Conservation (phyloP, 257 asterid genomes). For the Jaltomata sinuosa region DNA sequence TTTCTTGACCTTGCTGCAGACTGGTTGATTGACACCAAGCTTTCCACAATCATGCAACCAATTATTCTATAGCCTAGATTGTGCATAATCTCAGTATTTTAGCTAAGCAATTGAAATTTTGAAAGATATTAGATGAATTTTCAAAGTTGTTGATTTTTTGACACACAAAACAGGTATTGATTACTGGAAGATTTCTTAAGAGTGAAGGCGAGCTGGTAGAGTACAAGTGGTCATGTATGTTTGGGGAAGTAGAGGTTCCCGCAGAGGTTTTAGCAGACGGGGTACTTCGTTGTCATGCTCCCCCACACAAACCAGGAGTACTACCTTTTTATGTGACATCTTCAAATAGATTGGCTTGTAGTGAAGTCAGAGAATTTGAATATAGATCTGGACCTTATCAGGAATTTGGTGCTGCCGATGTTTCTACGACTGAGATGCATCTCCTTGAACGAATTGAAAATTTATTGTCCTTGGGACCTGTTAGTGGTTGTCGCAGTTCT, state of each 20-base stretch:
- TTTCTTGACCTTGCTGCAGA: background rate
- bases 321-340: conserved; percentile 73
- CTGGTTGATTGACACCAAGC: background rate
- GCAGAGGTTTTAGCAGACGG: conserved; percentile 62
- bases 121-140: background rate
- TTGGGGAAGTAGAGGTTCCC: conserved; percentile 79
- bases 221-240: conserved; percentile 79
- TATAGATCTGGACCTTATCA: conserved; percentile 32
- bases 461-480: conserved; percentile 27
- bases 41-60: background rate
- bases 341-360: conserved; percentile 81
- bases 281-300: conserved; percentile 61
- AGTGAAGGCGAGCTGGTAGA: conserved; percentile 32
- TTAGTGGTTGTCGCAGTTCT: conserved; percentile 19
- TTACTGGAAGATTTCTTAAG: conserved; percentile 62
- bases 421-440: conserved; percentile 29
- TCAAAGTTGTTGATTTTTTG: background rate
- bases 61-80: background rate
- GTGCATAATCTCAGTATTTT: background rate
- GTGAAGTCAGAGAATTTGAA: conserved; percentile 81
- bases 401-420: conserved; percentile 15
- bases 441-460: conserved; percentile 48
- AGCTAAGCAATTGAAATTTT: background rate
- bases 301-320: conserved; percentile 52
- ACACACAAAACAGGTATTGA: conserved; percentile 42